Base-by-base conservation (phyloP, 768 basidiomycete genomes). In the Leccinum barrowsii region DNA sequence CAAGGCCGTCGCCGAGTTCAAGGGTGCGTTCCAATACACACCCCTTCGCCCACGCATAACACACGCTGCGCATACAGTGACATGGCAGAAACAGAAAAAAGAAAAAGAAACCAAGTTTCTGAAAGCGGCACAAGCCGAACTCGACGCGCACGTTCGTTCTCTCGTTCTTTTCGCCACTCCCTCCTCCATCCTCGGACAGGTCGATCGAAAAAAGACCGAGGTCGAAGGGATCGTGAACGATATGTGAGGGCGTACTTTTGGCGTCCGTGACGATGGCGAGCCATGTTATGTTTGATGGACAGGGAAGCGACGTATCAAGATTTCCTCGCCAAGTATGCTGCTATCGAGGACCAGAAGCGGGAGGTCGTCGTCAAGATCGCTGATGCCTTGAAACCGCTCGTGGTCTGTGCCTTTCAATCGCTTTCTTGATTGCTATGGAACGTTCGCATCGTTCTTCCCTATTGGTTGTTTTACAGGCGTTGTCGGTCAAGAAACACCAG, bases 71-170 rank as follows among this genome's bases (percentile, higher is more conserved):
- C 40, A 40, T 19, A 30, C 51, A 74, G 71, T 70, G 42, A 63
- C 73, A 7, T 74, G 73, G 73, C 65, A 73, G 50, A 73, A 66
- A 59, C 69, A 74, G n/a, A 65, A 62, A 26, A 60, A 24, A 37
- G 65, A 65, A 51, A 72, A 65, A 26, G 64, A 73, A 35, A 52
- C 19, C 42, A 69, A 50, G 56, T 61, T 71, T 28, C 5, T 73
- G 22, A 68, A 61, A 35, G 40, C 54, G 3, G 59, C 64, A 0
- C 63, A 66, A 50, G 60, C 64, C 22, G 64, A 74, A 49, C 63
- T 73, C n/a, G 55, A 74, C 26, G 30, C 61, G 55, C 67, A 62
- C n/a, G 71, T 73, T 11, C 52, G 61, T 54, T 4, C 42, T 0
- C 24, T 30, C 30, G 7, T 13, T 13, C 7, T 19, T 21, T 19